A percentile compares a stretch with the other conserved stretches of the same genome.
Evolutionary conservation across 441 rosid species (phyloP).

Genomic region (Croton laevigatus): DNA sequence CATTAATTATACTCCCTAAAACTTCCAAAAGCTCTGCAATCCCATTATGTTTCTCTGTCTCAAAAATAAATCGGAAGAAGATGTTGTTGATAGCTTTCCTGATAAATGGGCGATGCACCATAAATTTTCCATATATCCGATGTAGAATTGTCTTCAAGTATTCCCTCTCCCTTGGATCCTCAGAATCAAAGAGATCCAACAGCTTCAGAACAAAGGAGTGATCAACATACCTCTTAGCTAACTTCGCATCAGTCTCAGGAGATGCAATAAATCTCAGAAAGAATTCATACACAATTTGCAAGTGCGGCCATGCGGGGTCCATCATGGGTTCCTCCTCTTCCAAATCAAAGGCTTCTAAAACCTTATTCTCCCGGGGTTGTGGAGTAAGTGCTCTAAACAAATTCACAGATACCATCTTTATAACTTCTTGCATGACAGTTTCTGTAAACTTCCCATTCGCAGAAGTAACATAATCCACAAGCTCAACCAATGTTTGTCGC

Average conservation of each 20-base stretch:
- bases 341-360: conserved; percentile 54
- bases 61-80: conserved; percentile 58
- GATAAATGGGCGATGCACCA: conserved; percentile 75
- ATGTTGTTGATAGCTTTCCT: conserved; percentile 67
- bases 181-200: conserved; percentile 70
- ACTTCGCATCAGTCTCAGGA: conserved; percentile 64
- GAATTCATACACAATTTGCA: conserved; percentile 70
- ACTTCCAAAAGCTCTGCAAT: conserved; percentile 70
- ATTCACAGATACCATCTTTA: conserved; percentile 58
- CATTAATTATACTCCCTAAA: conserved; percentile 72
- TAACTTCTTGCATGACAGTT: conserved; percentile 46
- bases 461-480: conserved; percentile 60
- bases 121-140: conserved; percentile 68
- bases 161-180: conserved; percentile 81
- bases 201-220: conserved; percentile 57
- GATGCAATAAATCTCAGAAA: conserved; percentile 68
- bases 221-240: conserved; percentile 58
- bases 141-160: conserved; percentile 67
- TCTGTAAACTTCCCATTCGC: conserved; percentile 63
- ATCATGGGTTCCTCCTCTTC: conserved; percentile 74
- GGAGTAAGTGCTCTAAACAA: conserved; percentile 58
- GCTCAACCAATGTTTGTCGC: conserved; percentile 65
- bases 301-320: conserved; percentile 81
- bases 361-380: conserved; percentile 61
- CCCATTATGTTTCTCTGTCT: conserved; percentile 69